These are phyloP conservation scores for Penicillium hordei DNA, from an alignment of 2,329 filamentous ascomycete genomes.

Conservation along the genomic window DNA sequence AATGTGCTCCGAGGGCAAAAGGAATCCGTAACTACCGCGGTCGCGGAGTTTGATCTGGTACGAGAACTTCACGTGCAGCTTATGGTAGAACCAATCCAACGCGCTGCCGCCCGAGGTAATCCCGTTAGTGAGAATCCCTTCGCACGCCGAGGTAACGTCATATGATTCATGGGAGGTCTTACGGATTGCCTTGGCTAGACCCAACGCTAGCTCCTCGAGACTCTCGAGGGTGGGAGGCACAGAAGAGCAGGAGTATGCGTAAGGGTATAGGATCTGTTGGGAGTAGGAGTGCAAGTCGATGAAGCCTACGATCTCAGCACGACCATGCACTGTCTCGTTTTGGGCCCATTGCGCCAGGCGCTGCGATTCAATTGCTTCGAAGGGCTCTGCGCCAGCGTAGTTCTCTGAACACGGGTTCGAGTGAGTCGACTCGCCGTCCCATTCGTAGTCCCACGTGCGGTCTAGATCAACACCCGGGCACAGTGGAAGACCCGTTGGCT, in stretches of 20 bases:
- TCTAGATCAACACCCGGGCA: constrained; percentile 89
- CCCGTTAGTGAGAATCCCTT: constrained; percentile 65
- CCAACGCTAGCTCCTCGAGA: constrained; percentile 83
- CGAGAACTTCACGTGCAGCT: constrained; percentile 75
- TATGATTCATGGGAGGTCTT: constrained; percentile 74
- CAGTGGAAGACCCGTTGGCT: constrained; percentile 76
- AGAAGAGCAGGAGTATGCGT: constrained; percentile 76
- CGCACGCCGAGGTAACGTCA: constrained; percentile 79
- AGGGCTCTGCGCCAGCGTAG: constrained; percentile 79
- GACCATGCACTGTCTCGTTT: constrained; percentile 70
- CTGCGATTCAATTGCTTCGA: constrained; percentile 77
- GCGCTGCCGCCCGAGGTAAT: constrained; percentile 80
- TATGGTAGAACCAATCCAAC: constrained; percentile 94
- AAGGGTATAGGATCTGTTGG: constrained; percentile 91
- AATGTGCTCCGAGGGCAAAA: constrained; percentile 83
- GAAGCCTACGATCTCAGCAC: constrained; percentile 76
- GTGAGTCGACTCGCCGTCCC: constrained; percentile 67
- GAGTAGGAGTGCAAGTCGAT: constrained; percentile 93
- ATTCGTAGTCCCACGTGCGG: constrained; percentile 79
- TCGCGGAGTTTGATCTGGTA: constrained; percentile 94
- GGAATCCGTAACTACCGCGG: constrained; percentile 89
- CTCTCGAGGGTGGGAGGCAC: constrained; percentile 86
- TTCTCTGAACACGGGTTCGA: constrained; percentile 87
- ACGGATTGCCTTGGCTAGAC: constrained; percentile 84
- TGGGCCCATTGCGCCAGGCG: constrained; percentile 77